Evolutionary conservation across 2,329 filamentous ascomycete genomes (phyloP), one percentile per base, ranked within the genome.

Genomic region (Drechslerella coelobrocha): DNA sequence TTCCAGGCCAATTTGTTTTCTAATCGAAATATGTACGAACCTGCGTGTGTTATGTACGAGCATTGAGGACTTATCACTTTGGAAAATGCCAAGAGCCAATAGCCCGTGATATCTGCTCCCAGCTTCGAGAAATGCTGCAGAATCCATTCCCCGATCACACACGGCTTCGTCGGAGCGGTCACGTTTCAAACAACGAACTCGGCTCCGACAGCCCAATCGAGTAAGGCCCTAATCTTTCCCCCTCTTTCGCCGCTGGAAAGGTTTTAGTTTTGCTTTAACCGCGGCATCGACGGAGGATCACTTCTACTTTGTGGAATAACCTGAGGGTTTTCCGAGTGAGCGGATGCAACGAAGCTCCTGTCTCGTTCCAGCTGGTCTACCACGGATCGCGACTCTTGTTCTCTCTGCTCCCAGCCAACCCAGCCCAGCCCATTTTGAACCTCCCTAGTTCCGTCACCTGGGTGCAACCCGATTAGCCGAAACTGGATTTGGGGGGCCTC

Each of bases 311-410:
- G 41, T 47, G 65, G 21, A 29, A 31, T 23, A 54, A 57, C 29
- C 47, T 68, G 63, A 68, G 63, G 50, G 63, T 61, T 68, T 68
- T 69, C 57, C 57, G 57, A 69, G 65, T 57, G 53, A 61, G 57
- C 57, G 65, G 65, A 61, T 62, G 51, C 51, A 10, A 43, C 31
- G 48, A 50, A 54, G 47, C 34, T 62, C 59, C 48, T 54, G 37
- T 31, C 23, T 54, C n/a, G 23, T 41, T 47, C 48, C 14, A 47
- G 34, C 61, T 31, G 26, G 56, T 52, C 51, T 62, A 69, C 65
- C 61, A 59, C 65, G 59, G 59, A 62, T 62, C 48, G 59, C 48
- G 59, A 47, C 17, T 21, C 54, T 43, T 61, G 17, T 19, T 10
- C 12, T 7, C 17, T 8, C 10, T 48, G 10, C 23, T 48, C 17